These are phyloP conservation scores for Nakazawaea wickerhamii DNA, from an alignment of 805 yeast genomes.

Conservation along the genomic window DNA sequence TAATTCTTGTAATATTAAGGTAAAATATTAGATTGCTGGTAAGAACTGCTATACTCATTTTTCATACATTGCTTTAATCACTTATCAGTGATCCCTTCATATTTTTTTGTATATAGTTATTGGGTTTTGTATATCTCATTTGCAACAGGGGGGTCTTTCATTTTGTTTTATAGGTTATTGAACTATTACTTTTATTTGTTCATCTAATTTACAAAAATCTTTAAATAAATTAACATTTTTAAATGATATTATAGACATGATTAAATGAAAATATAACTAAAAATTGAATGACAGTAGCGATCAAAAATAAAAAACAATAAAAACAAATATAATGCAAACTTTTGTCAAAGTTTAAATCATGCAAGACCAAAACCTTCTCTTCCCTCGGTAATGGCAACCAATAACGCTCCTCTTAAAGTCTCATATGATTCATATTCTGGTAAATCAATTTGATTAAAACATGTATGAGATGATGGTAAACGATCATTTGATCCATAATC, in stretches of 20 bases:
- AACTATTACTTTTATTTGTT: too few relatives aligned
- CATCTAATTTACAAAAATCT: too few relatives aligned
- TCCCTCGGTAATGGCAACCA: constrained; percentile 89
- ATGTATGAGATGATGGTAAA: constrained; percentile 93
- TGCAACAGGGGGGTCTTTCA: too few relatives aligned
- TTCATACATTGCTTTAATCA: too few relatives aligned
- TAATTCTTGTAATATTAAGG: constrained; percentile 4
- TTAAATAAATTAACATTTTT: too few relatives aligned
- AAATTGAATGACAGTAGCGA: not conserved
- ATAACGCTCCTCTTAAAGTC: constrained; percentile 69
- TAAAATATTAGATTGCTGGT: not conserved
- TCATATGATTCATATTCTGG: constrained; percentile 93
- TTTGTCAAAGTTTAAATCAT: too few relatives aligned
- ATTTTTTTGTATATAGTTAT: too few relatives aligned
- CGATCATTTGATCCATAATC: constrained; percentile 84
- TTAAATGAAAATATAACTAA: not conserved
- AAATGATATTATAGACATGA: too few relatives aligned
- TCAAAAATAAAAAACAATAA: not conserved
- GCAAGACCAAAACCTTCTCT: constrained; percentile 95
- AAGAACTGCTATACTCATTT: too few relatives aligned
- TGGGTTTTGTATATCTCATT: too few relatives aligned
- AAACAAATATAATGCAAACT: not conserved
- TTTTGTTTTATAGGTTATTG: too few relatives aligned
- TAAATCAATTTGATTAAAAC: constrained; percentile 90
- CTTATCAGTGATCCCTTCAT: too few relatives aligned